These are phyloP conservation scores for Yarrowia keelungensis DNA, from an alignment of 805 yeast species.

Conservation along the genomic window DNA sequence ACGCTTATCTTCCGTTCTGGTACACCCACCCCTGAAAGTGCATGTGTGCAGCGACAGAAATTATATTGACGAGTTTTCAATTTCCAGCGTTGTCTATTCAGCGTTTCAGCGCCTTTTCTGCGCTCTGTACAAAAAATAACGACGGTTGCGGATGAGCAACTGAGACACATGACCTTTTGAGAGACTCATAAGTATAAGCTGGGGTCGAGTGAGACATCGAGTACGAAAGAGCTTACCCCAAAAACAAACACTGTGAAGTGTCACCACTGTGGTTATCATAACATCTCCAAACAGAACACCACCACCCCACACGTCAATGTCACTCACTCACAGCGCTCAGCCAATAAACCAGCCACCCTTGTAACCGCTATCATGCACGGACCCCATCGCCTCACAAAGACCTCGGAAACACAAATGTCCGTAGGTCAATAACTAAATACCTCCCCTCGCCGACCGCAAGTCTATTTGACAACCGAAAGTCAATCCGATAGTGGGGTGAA, in stretches of 20 bases:
- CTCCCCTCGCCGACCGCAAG: background rate
- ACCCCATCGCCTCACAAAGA: constrained; percentile 16
- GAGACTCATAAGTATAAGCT: too few relatives aligned
- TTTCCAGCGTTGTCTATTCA: too few relatives aligned
- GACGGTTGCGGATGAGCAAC: constrained; percentile 4
- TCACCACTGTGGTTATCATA: too few relatives aligned
- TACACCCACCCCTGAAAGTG: constrained; percentile 1
- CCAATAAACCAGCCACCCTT: constrained; percentile 3
- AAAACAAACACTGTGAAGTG: too few relatives aligned
- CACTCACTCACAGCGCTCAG: too few relatives aligned
- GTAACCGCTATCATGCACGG: background rate
- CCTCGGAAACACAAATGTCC: background rate
- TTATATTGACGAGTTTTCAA: background rate
- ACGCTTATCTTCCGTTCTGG: too few relatives aligned
- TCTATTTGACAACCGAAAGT: background rate
- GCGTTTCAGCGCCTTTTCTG: background rate
- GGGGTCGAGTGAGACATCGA: background rate
- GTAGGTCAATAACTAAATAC: background rate
- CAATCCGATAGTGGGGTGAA: background rate
- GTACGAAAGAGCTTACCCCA: too few relatives aligned
- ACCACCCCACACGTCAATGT: too few relatives aligned
- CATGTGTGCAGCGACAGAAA: background rate
- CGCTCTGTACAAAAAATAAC: background rate
- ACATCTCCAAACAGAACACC: too few relatives aligned
- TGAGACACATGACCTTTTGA: constrained; percentile 1